These are phyloP conservation scores for Phyllosticta citribraziliensis DNA, from an alignment of 2,329 filamentous ascomycete species.

Conservation along the genomic window DNA sequence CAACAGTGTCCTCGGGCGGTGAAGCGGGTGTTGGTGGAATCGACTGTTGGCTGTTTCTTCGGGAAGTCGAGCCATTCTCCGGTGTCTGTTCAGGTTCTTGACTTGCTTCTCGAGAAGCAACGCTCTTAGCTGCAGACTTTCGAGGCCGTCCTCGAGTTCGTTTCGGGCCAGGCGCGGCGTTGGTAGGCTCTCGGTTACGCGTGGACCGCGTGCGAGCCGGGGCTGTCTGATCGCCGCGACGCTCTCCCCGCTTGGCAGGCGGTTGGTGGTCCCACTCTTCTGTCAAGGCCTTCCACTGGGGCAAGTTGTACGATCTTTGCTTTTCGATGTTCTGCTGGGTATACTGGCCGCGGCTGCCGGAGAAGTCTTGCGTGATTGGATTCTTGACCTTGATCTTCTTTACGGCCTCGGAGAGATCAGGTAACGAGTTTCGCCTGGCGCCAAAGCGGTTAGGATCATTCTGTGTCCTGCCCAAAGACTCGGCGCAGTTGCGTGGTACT, in stretches of 20 bases:
- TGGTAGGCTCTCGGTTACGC: conserved; percentile 21
- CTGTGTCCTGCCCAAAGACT: not conserved
- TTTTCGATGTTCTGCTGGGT: conserved; percentile 96
- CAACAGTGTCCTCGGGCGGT: conserved; percentile 20
- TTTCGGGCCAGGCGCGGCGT: conserved; percentile 32
- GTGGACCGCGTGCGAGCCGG: conserved; percentile 25
- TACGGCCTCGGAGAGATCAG: conserved; percentile 70
- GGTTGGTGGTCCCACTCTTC: conserved; percentile 95
- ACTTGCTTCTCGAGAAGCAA: conserved; percentile 15
- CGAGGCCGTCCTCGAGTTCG: conserved; percentile 42
- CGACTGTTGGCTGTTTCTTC: conserved; percentile 16
- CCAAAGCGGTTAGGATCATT: conserved; percentile 7
- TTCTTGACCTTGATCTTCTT: conserved; percentile 92
- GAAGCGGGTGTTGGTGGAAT: conserved; percentile 34
- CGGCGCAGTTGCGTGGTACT: not conserved
- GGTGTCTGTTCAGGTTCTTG: conserved; percentile 22
- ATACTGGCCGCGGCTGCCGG: conserved; percentile 89
- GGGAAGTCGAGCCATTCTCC: conserved; percentile 21
- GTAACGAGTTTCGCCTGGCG: conserved; percentile 57
- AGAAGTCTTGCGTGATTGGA: conserved; percentile 96
- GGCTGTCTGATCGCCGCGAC: conserved; percentile 37
- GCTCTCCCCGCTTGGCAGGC: conserved; percentile 78
- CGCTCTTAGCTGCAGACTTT: conserved; percentile 21
- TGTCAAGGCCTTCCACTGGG: conserved; percentile 89
- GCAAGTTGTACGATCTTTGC: conserved; percentile 89